Percentiles rank a stretch among this genome's conserved stretches.
Evolutionary conservation across 768 basidiomycete species (phyloP).

Genomic region (Boletus sp.): DNA sequence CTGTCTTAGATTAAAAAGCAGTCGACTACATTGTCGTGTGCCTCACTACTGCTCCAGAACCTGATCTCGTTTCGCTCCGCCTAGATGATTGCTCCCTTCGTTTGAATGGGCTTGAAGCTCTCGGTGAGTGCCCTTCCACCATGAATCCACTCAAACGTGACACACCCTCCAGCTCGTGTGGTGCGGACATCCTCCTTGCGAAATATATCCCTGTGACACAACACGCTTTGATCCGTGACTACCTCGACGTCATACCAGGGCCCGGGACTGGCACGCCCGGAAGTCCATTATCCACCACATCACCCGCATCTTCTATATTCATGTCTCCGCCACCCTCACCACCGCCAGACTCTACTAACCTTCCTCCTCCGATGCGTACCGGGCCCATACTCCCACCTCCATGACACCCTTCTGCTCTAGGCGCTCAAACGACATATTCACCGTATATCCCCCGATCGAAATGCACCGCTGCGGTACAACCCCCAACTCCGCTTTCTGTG

Average conservation of each 20-base stretch:
- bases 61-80: conserved; percentile 73
- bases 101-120: conserved; percentile 69
- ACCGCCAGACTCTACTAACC: conserved; percentile 26
- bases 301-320: conserved; percentile 19
- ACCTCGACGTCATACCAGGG: conserved; percentile 70
- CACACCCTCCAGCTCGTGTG: conserved; percentile 57
- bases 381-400: conserved; percentile 48
- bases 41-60: conserved; percentile 40
- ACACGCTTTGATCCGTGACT: conserved; percentile 96
- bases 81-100: conserved; percentile 84
- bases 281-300: conserved; percentile 6
- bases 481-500: conserved; percentile 39
- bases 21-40: conserved; percentile 79
- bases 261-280: neutral
- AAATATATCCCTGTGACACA: conserved; percentile 88
- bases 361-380: conserved; percentile 28
- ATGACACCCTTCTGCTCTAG: conserved; percentile 46
- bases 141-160: neutral
- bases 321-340: conserved; percentile 35
- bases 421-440: conserved; percentile 72
- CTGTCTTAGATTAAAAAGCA: conserved; percentile 76
- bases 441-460: conserved; percentile 75
- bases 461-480: conserved; percentile 33
- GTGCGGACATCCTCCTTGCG: conserved; percentile 77
- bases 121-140: conserved; percentile 55